Evolutionary conservation across 108 stramenopile genomes (phyloP).

Genomic region (Skeletonema menzelii): DNA sequence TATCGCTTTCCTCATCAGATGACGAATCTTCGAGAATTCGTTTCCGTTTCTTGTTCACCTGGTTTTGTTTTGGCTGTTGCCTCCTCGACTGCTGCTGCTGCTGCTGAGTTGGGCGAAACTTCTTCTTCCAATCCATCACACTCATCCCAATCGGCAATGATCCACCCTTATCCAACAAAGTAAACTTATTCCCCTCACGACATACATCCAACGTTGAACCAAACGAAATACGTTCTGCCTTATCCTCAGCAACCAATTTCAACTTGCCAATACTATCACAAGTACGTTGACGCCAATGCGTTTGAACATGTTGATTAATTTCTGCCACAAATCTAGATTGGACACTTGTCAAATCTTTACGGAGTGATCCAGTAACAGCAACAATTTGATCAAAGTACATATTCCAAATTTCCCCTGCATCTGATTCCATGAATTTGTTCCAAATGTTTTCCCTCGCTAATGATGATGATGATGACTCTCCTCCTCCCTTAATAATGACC

Average conservation of each 20-base stretch:
- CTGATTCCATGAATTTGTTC: conserved; percentile 37
- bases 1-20: not conserved
- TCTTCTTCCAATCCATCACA: conserved; percentile 51
- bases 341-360: conserved; percentile 37
- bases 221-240: conserved; percentile 61
- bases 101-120: not conserved
- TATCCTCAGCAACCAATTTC: conserved; percentile 50
- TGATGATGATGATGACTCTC: too few relatives aligned
- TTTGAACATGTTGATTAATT: conserved; percentile 28
- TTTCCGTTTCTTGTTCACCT: not conserved
- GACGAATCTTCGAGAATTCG: not conserved
- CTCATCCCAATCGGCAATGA: conserved; percentile 55
- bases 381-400: conserved; percentile 50
- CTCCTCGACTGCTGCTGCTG: not conserved
- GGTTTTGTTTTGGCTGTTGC: not conserved
- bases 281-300: not conserved
- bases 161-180: conserved; percentile 41
- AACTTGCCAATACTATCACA: conserved; percentile 11
- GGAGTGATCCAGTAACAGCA: conserved; percentile 29
- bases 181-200: conserved; percentile 60
- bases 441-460: conserved; percentile 17
- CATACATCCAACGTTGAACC: conserved; percentile 34
- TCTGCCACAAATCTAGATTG: conserved; percentile 26
- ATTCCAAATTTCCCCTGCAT: conserved; percentile 47
- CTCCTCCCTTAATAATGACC: not conserved